Percentiles rank a stretch among this genome's conserved stretches.
Evolutionary conservation across 2,329 filamentous ascomycete genomes (phyloP).

Genomic region (Nakataea oryzae): DNA sequence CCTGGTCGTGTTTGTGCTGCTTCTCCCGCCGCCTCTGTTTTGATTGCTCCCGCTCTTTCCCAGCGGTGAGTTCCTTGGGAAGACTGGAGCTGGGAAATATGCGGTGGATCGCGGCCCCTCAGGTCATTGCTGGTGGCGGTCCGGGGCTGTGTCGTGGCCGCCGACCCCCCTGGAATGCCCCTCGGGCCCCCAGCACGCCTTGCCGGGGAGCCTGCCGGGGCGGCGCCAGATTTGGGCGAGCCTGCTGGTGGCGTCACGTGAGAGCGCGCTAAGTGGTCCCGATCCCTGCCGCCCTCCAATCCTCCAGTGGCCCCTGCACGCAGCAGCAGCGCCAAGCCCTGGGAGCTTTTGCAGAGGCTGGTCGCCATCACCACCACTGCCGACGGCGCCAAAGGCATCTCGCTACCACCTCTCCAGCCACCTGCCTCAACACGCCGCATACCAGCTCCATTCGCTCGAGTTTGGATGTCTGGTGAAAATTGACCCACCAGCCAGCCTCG

Average conservation of each 20-base stretch:
- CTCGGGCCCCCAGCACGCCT: neutral
- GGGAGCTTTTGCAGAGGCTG: neutral
- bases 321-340: neutral
- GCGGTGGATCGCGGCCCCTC: neutral
- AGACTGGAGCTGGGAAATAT: neutral
- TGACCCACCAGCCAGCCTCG: too few relatives aligned
- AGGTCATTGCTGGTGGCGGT: neutral
- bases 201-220: neutral
- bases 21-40: neutral
- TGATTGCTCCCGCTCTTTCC: neutral
- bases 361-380: neutral
- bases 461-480: neutral
- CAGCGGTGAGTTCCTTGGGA: neutral
- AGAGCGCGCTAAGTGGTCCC: neutral
- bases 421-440: neutral
- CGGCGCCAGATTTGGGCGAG: neutral
- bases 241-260: neutral
- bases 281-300: too few relatives aligned
- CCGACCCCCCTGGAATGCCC: neutral
- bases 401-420: too few relatives aligned
- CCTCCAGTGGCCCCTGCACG: neutral
- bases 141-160: neutral
- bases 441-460: neutral
- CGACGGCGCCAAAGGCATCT: neutral
- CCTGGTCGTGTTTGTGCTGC: neutral